Evolutionary conservation across 108 stramenopile species (phyloP), one percentile per base, ranked within the genome.

Genomic region (Skeletonema tropicum): DNA sequence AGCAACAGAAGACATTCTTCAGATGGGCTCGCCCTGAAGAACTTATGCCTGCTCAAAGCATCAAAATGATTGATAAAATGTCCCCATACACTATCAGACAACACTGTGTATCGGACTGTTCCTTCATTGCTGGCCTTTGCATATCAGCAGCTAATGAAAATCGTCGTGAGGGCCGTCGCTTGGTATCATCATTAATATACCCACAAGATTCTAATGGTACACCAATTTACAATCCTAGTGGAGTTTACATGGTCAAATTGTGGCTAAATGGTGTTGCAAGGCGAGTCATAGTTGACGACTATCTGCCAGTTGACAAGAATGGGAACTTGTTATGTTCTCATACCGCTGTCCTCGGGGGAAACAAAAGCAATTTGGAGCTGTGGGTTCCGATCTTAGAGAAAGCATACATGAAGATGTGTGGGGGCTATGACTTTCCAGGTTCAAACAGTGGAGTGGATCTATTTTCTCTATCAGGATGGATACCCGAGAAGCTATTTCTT

Each of bases 311-410:
- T 12, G 93, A 94, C 48, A 23, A 64, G 29, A 29, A 83, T 11
- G 89, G 91, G 33, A 87, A 90, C 5, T 70, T 96, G 30, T 82
- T 97, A 19, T 97, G 97, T 76, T 88, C 92, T 17, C 80, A 89
- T 49, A 89, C 88, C 0, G 68, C 58, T 14, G 55, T 57, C 17
- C 48, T 70, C 33, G 36, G 15, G 10, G 57, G 70, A 4, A 60
- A 45, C 49, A 65, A 69, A 11, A 52, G 64, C 17, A 62, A 33
- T 38, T 76, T 91, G 25, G 98, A 98, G 83, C 73, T 97, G 5
- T 98, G 95, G 94, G 95, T 96, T 9, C 71, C 90, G 29, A 87
- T 98, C 63, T 77, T 98, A 11, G 98, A 98, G 91, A 98, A 98
- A 81, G 98, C 98, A 3, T 97, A 91, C 75, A 86, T 97, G 85